Conservation (phyloP, 1,284 basidiomycete species). For the Austroboletus novae-zelandiae region DNA sequence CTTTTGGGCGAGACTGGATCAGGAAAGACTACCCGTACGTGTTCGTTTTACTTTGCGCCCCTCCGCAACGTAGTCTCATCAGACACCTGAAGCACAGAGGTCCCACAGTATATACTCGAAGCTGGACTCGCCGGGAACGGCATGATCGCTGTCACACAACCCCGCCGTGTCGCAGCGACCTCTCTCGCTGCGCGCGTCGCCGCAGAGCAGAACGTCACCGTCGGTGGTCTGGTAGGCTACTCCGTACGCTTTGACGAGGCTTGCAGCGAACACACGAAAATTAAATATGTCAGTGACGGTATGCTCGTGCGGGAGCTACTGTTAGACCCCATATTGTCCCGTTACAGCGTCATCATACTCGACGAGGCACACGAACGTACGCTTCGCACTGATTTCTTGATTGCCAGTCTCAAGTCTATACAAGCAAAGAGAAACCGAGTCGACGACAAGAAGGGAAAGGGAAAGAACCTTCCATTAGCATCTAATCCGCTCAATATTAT, state of each 20-base stretch:
- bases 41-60: neutral
- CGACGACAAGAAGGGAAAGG: slow-evolving; percentile 40
- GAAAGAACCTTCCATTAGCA: slow-evolving; percentile 29
- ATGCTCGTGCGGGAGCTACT: slow-evolving; percentile 93
- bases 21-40: slow-evolving; percentile 93
- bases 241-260: slow-evolving; percentile 95
- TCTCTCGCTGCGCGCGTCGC: slow-evolving; percentile 90
- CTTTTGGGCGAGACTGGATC: slow-evolving; percentile 96
- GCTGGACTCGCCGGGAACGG: slow-evolving; percentile 61
- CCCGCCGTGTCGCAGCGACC: slow-evolving; percentile 90
- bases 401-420: slow-evolving; percentile 90
- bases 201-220: slow-evolving; percentile 68
- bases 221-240: slow-evolving; percentile 86
- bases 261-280: slow-evolving; percentile 65
- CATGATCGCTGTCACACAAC: slow-evolving; percentile 88
- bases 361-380: slow-evolving; percentile 99
- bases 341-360: slow-evolving; percentile 89
- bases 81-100: slow-evolving; percentile 53
- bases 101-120: slow-evolving; percentile 87
- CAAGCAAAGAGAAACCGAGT: slow-evolving; percentile 63
- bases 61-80: slow-evolving; percentile 16
- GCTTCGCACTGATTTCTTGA: slow-evolving; percentile 90
- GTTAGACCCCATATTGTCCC: slow-evolving; percentile 71
- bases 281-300: slow-evolving; percentile 97
- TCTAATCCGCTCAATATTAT: slow-evolving; percentile 80